Evolutionary conservation across 2,329 filamentous ascomycete genomes (phyloP), one percentile per base, ranked within the genome.

Genomic region (Trichoderma sp.): DNA sequence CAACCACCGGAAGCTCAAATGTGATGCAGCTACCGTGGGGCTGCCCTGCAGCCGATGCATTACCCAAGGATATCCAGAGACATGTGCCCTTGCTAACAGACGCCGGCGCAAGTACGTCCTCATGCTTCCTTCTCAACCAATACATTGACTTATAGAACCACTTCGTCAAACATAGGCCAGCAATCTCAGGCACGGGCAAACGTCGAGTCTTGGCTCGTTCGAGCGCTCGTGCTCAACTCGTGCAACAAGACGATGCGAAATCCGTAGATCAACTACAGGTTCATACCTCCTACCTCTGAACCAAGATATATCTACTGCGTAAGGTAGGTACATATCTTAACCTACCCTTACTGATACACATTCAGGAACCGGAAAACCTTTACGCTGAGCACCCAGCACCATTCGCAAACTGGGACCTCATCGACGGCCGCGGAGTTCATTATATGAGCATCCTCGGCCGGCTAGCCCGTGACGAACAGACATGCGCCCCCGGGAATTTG

Each of bases 71-170:
- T 57, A 57, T 30, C 41, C 54, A 6, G 41, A 57, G 26, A 45
- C 54, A 21, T 57, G 54, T 24, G 54, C 54, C n/a, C 39, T 45
- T 45, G 54, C 54, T 45, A 30, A 45, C 5, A 45, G 54, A 57
- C 54, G 54, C 24, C 41, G 39, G 9, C 41, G 54, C 26, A 57
- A 30, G 41, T 57, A 57, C 12, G 54, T 14, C 17, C 14, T 15
- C 7, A 28, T 19, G 9, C 28, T n/a, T 1, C 17, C 34, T 14
- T 30, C 41, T 24, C 34, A 26, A 43, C 4, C 21, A 3, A 43
- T 26, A 17, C 1, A n/a, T 21, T 1, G 3, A 15, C 21, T 39
- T 3, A 7, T 5, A 43, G n/a, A 14, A 43, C 52, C 24, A 7
- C 10, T 30, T 19, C 10, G 15, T 3, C 1, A 45, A 19, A n/a